Conservation (phyloP, 1,284 basidiomycete genomes). For the Heterobasidion annosum region DNA sequence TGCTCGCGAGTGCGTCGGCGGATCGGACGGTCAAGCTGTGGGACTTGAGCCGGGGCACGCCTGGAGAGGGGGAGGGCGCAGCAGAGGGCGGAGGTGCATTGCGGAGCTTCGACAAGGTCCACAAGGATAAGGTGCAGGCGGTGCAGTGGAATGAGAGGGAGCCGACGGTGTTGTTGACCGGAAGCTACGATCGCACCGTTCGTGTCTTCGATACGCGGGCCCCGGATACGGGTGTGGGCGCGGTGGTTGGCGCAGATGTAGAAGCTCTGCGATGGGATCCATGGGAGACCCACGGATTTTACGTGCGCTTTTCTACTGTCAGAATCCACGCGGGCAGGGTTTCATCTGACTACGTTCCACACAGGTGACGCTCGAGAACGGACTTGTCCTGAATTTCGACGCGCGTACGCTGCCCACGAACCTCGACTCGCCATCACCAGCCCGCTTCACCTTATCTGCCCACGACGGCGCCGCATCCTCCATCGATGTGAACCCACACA, state of each 20-base stretch:
- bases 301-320: slow-evolving; percentile 43
- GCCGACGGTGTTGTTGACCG: slow-evolving; percentile 85
- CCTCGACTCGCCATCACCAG: slow-evolving; percentile 47
- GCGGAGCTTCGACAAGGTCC: slow-evolving; percentile 75
- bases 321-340: slow-evolving; percentile 5
- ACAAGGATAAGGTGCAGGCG: slow-evolving; percentile 96
- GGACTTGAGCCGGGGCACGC: slow-evolving; percentile 73
- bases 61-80: background rate
- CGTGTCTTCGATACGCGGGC: slow-evolving; percentile 89
- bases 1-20: slow-evolving; percentile 89
- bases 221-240: slow-evolving; percentile 72
- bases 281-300: slow-evolving; percentile 83
- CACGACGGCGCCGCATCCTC: slow-evolving; percentile 94
- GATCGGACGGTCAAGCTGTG: slow-evolving; percentile 96
- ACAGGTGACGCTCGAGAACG: slow-evolving; percentile 89
- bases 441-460: slow-evolving; percentile 86
- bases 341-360: background rate
- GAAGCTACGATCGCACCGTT: slow-evolving; percentile 91
- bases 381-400: slow-evolving; percentile 88
- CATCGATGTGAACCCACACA: slow-evolving; percentile 86
- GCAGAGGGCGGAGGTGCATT: slow-evolving; percentile 55
- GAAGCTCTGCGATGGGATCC: slow-evolving; percentile 96
- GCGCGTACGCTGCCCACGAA: slow-evolving; percentile 72
- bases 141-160: slow-evolving; percentile 92
- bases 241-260: slow-evolving; percentile 81